A percentile compares a stretch with the other conserved stretches of the same genome.
These are phyloP conservation scores for Porcisia hertigi DNA, from an alignment of 208 protist genomes.

Conservation along the genomic window DNA sequence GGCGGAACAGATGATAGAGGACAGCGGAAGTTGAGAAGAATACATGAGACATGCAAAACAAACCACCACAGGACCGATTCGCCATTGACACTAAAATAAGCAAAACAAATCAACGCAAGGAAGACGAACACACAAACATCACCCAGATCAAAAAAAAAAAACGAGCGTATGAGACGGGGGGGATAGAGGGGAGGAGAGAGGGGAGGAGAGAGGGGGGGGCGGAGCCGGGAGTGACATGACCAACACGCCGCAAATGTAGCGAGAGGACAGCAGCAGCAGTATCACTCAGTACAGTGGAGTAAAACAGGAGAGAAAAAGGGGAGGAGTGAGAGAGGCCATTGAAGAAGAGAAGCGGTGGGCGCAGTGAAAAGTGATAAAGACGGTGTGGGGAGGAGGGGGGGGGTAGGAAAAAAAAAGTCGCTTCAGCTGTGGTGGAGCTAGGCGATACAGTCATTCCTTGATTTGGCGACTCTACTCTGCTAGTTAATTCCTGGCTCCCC, in stretches of 20 bases:
- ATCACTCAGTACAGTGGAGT: not conserved
- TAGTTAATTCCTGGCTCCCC: conserved; percentile 1
- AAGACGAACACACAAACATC: no score
- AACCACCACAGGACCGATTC: no score
- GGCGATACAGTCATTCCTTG: not conserved
- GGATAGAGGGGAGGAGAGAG: no score
- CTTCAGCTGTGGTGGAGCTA: not conserved
- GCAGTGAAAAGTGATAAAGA: not conserved
- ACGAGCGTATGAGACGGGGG: no score
- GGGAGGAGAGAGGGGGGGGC: no score
- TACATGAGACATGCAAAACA: no score
- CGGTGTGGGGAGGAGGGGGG: not conserved
- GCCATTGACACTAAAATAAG: no score
- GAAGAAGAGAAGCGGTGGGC: not conserved
- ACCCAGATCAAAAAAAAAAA: no score
- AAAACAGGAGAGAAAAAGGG: not conserved
- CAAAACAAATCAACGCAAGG: no score
- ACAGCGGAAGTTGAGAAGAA: no score
- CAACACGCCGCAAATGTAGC: not conserved
- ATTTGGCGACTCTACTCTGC: not conserved
- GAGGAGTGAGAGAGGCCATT: not conserved
- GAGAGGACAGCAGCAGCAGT: not conserved
- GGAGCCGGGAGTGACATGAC: no score
- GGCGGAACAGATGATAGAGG: no score
- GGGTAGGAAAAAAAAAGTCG: not conserved